Evolutionary conservation across 2,329 filamentous ascomycete species (phyloP).

Genomic region (Coniella vitis): DNA sequence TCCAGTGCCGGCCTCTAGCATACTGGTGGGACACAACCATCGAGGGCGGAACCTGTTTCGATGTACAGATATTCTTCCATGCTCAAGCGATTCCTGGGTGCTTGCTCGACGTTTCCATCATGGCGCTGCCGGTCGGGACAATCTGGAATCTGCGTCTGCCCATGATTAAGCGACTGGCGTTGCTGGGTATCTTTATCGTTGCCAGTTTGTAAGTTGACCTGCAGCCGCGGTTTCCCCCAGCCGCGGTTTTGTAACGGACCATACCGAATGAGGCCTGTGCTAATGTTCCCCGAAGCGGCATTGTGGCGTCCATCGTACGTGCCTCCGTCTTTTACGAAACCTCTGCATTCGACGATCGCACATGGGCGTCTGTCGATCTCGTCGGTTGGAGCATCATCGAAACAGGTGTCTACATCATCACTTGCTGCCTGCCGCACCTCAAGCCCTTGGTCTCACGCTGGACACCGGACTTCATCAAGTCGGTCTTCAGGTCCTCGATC

Average conservation of each 20-base stretch:
- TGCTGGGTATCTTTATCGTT: constrained; percentile 22
- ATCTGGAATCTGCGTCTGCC: constrained; percentile 24
- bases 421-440: constrained; percentile 21
- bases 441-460: constrained; percentile 18
- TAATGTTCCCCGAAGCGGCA: constrained; percentile 14
- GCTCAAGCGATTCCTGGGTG: constrained; percentile 20
- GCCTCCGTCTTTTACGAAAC: constrained; percentile 18
- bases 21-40: constrained; percentile 39
- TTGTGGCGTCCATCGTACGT: constrained; percentile 20
- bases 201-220: constrained; percentile 23
- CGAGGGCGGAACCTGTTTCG: constrained; percentile 30
- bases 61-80: constrained; percentile 23
- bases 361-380: constrained; percentile 19
- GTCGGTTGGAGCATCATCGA: constrained; percentile 22
- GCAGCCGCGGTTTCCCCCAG: too few species aligned
- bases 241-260: too few species aligned
- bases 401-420: constrained; percentile 22
- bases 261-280: too few species aligned
- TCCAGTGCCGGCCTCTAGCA: constrained; percentile 33
- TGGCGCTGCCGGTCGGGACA: constrained; percentile 21
- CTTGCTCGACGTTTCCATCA: constrained; percentile 22
- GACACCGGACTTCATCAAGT: constrained; percentile 16
- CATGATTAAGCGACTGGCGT: constrained; percentile 20
- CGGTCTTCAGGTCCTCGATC: not conserved
- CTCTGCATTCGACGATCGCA: constrained; percentile 17